phyloP scores from a whole-genome alignment of 306 rosid genomes.

The Abrus precatorius region DNA sequence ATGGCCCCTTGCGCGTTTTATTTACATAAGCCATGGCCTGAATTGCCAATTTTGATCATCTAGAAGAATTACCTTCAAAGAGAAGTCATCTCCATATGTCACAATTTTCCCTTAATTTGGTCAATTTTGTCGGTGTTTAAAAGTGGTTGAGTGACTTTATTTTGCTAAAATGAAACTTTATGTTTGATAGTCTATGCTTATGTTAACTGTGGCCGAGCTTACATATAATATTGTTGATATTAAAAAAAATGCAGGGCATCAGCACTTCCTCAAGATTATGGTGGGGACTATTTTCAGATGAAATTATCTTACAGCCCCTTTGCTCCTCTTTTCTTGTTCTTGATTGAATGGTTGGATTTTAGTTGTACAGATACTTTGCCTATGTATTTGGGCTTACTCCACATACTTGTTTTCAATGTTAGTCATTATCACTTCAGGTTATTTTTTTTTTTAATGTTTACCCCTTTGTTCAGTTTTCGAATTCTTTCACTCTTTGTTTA shows the following conservation, averaged over 20 bases:
- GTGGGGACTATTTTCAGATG: slow-evolving; percentile 72
- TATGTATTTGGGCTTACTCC: slow-evolving; percentile 71
- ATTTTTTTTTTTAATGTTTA: background rate
- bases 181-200: slow-evolving; percentile 12
- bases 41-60: background rate
- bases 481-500: background rate
- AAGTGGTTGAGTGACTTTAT: background rate
- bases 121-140: background rate
- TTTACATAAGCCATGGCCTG: background rate
- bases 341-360: slow-evolving; percentile 82
- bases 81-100: background rate
- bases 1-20: background rate
- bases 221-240: background rate
- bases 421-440: slow-evolving; percentile 1
- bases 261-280: slow-evolving; percentile 64
- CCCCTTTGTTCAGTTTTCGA: background rate
- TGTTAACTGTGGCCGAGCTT: background rate
- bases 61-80: background rate
- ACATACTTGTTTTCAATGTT: slow-evolving; percentile 71
- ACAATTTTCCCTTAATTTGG: background rate
- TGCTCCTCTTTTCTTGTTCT: slow-evolving; percentile 70
- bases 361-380: slow-evolving; percentile 75
- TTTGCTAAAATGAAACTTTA: background rate
- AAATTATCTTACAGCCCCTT: slow-evolving; percentile 77
- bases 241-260: slow-evolving; percentile 65